phyloP scores from a whole-genome alignment of 345 rosid species.

The Bretschneidera sinensis region DNA sequence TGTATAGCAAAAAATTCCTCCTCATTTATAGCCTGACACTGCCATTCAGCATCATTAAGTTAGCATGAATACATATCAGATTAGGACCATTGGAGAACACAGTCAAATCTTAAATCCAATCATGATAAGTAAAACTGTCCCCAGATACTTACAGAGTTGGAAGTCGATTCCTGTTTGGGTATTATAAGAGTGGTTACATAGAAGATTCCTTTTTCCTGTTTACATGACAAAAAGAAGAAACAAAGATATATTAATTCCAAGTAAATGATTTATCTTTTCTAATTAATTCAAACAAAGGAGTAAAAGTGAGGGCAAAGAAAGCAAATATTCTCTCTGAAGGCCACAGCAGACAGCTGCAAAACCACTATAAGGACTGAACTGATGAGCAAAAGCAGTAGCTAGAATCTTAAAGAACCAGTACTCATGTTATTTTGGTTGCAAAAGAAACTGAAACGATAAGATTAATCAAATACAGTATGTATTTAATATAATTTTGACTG shows the following conservation, averaged over 20 bases:
- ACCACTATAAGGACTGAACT: too few relatives aligned
- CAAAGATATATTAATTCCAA: not conserved
- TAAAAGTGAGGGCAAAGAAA: conserved; percentile 4
- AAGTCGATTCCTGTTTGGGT: conserved; percentile 88
- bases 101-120: conserved; percentile 11
- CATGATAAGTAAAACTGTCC: conserved; percentile 12
- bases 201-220: conserved; percentile 62
- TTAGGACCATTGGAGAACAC: conserved; percentile 3
- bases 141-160: conserved; percentile 65
- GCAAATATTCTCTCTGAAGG: not conserved
- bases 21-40: conserved; percentile 82
- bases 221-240: conserved; percentile 2
- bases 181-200: conserved; percentile 86
- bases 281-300: not conserved
- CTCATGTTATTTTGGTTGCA: too few relatives aligned
- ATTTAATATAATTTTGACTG: too few relatives aligned
- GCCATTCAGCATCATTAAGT: conserved; percentile 14
- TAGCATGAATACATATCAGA: conserved; percentile 6
- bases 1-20: conserved; percentile 83
- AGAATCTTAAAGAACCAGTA: not conserved
- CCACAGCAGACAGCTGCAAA: not conserved
- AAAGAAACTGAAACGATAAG: not conserved
- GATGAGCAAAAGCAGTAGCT: too few relatives aligned
- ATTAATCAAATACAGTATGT: too few relatives aligned
- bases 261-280: conserved; percentile 1